Evolutionary conservation across 2,329 filamentous ascomycete genomes (phyloP), one percentile per base, ranked within the genome.

Genomic region (Tolypocladium ophioglossoides): DNA sequence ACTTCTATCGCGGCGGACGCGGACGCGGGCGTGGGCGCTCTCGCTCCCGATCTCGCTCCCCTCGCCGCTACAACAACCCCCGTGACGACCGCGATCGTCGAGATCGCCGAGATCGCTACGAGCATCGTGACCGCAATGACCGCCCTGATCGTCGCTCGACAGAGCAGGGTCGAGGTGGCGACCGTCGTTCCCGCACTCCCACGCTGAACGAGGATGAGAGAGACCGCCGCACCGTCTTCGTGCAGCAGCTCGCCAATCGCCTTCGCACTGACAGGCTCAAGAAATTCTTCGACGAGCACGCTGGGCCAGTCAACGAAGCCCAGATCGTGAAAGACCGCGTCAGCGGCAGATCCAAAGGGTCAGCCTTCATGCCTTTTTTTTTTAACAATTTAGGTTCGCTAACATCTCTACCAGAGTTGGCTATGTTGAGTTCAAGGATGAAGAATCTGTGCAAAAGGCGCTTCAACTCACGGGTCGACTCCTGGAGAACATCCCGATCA

Each of bases 311-410:
- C 54, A 95, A 94, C 64, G 94, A 97, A 70, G 94, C 94, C 51
- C 94, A 97, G 75, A 99, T 99, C 66, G 94, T 99, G 52, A 97
- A 97, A 73, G 94, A 99, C 65, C 84, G 94, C 58, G 91, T 99
- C 59, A 96, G 91, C 74, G 89, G 91, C 64, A 89, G 94, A 73
- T 96, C 91, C 58, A 99, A 99, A 79, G 94, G 94, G 92, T 96
- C 78, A 67, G 87, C 68, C 14, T 41, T 38, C 10, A 34, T 22
- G 39, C n/a, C n/a, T n/a, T 22, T 3, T 46, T 18, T 49, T 51
- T 14, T 56, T 56, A 18, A 55, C 41, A n/a, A 20, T 30, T 8
- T 2, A 20, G 39, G 24, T 61, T 47, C 18, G 62, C 76, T 79
- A 69, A 79, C 63, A 30, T 4, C 12, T 20, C 2, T 24, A 6